Base-by-base conservation (phyloP, 1,139 yeast genomes). In the Debaryomyces fabryi region DNA sequence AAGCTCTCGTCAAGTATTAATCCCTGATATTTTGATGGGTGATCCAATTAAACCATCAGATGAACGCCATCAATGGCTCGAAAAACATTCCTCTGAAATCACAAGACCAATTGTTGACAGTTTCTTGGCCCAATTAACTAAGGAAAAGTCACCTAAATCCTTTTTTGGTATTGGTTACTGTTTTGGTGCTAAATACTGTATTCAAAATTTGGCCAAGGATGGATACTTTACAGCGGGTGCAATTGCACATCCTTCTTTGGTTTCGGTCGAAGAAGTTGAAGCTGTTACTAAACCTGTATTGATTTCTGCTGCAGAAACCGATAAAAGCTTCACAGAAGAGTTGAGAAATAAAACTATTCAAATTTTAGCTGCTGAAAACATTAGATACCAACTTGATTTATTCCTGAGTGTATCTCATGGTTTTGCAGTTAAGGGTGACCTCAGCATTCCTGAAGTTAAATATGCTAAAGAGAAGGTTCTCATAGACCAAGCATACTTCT, bases 221-320 rank as follows among this genome's bases (percentile, higher is more conserved):
- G 85, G 85, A 20, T 56, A 67, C 23, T 65, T 81, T 25, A 78
- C 83, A 51, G 86, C 76, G 29, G 90, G 80, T 56, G 95, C 92
- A 8, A 65, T 80, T 50, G 93, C 92, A 12, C 97, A 91, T 65
- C 97, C 97, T 10, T 85, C 95, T 1, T 76, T 84, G 51, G 85
- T 88, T 30, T 50, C 76, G 8, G 75, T 78, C 27, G 90, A 83
- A 25, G 95, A 87, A 57, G 76, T 88, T 45, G 78, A 73, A 43
- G 80, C 74, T 3, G 65, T 89, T 53, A 48, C 53, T 33, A 80
- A 76, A 54, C 96, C 96, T 24, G 42, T 90, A 25, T 54, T 83
- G 52, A 83, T 90, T 53, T 74, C 87, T 33, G 89, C 88, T 50
- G 93, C 96, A 41, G 89, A 87, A 67, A 66, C 58, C 10, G 97